Evolutionary conservation across 352 stramenopile species (phyloP).

Genomic region (Phytophthora pistaciae): DNA sequence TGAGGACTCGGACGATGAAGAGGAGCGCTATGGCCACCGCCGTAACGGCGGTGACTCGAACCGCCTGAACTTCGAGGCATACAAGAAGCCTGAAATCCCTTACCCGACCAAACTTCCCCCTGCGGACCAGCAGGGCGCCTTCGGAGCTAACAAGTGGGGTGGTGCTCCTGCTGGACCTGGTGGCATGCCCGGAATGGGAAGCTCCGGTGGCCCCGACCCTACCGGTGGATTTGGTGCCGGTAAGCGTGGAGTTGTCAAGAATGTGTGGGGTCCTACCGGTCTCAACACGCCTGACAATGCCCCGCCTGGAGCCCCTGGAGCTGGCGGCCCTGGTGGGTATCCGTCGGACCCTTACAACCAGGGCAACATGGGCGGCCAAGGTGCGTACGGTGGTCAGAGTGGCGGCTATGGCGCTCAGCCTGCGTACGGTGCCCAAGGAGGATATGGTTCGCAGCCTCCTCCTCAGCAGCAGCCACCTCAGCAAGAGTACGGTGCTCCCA

Average conservation of each 20-base stretch:
- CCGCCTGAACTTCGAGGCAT: conserved; percentile 89
- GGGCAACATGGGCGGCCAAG: conserved; percentile 24
- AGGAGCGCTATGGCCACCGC: conserved; percentile 83
- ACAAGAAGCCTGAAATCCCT: conserved; percentile 92
- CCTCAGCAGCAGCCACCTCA: conserved; percentile 38
- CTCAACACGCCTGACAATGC: conserved; percentile 70
- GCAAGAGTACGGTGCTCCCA: conserved; percentile 52
- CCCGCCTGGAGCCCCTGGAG: conserved; percentile 23
- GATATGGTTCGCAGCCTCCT: conserved; percentile 45
- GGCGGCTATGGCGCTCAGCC: conserved; percentile 50
- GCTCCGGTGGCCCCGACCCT: conserved; percentile 42
- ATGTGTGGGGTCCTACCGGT: conserved; percentile 87
- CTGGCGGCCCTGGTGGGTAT: conserved; percentile 39
- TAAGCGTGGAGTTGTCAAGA: conserved; percentile 76
- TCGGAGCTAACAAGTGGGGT: conserved; percentile 73
- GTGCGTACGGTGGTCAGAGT: conserved; percentile 42
- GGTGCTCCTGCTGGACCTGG: conserved; percentile 34
- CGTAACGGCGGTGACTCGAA: conserved; percentile 57
- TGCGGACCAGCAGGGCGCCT: conserved; percentile 58
- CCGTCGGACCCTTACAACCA: conserved; percentile 52
- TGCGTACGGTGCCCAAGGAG: conserved; percentile 44
- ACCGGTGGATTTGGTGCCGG: conserved; percentile 48
- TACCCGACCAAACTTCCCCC: conserved; percentile 82
- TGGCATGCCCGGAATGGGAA: conserved; percentile 39
- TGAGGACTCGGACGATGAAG: conserved; percentile 96